These are phyloP conservation scores for Coleophoma cylindrospora DNA, from an alignment of 2,329 filamentous ascomycete species.

Conservation along the genomic window DNA sequence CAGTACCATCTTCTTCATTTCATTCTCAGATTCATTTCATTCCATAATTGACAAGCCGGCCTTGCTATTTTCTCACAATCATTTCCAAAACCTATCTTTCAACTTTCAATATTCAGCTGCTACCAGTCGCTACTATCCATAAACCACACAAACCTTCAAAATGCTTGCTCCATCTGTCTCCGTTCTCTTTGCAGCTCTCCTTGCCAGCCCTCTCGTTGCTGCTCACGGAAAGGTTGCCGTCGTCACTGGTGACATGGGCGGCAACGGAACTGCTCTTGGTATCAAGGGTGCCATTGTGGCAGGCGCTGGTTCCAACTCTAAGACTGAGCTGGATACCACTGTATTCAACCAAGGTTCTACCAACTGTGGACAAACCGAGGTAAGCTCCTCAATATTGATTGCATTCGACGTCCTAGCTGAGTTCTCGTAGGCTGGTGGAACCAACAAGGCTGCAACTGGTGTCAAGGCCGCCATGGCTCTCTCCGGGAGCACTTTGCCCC, in stretches of 20 bases:
- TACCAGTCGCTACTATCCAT: background rate
- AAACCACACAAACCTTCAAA: background rate
- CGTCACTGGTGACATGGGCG: slow-evolving; percentile 28
- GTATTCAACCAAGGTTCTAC: slow-evolving; percentile 26
- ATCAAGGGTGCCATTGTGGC: slow-evolving; percentile 35
- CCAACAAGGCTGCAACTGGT: slow-evolving; percentile 27
- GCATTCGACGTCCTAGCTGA: background rate
- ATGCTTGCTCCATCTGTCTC: background rate
- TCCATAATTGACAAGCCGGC: background rate
- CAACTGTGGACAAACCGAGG: slow-evolving; percentile 13
- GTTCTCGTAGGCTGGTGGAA: slow-evolving; percentile 4
- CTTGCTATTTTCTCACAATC: background rate
- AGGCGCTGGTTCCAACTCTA: slow-evolving; percentile 16
- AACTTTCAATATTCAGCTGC: background rate
- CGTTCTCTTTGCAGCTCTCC: slow-evolving; percentile 2
- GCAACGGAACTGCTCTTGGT: slow-evolving; percentile 34
- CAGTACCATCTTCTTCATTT: background rate
- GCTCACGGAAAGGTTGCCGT: slow-evolving; percentile 10
- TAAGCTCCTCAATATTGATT: background rate
- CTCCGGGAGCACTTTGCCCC: slow-evolving; percentile 33
- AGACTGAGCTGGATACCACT: slow-evolving; percentile 9
- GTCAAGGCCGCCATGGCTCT: slow-evolving; percentile 28
- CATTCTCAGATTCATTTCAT: background rate
- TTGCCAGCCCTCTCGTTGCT: slow-evolving; percentile 5
- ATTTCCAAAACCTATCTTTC: background rate